These are phyloP conservation scores for Saxophila tyrrhenica DNA, from an alignment of 495 filamentous ascomycete genomes.

Conservation along the genomic window DNA sequence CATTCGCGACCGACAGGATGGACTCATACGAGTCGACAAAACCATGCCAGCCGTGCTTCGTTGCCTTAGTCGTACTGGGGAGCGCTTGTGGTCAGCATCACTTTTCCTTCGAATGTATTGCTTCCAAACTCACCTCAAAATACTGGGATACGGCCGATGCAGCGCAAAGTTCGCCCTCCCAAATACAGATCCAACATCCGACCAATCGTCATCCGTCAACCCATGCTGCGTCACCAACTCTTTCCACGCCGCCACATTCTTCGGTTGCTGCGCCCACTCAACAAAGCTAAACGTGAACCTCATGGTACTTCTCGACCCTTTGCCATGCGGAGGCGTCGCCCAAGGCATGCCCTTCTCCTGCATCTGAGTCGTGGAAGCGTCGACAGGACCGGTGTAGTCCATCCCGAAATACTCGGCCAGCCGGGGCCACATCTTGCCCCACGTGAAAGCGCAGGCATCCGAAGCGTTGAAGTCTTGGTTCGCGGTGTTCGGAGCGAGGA, in stretches of 20 bases:
- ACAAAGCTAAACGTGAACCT: constrained; percentile 31
- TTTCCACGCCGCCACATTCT: constrained; percentile 34
- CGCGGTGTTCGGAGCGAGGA: constrained; percentile 26
- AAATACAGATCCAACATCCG: constrained; percentile 23
- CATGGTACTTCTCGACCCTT: constrained; percentile 15
- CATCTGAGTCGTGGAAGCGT: background rate
- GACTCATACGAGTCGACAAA: constrained; percentile 32
- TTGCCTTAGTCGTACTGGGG: constrained; percentile 30
- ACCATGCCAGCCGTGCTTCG: constrained; percentile 31
- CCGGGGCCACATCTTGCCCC: constrained; percentile 36
- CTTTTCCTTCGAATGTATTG: no score
- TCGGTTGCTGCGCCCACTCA: constrained; percentile 33
- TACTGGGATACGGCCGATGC: constrained; percentile 3
- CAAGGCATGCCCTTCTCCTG: constrained; percentile 15
- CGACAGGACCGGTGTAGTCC: constrained; percentile 21
- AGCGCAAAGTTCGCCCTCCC: constrained; percentile 19
- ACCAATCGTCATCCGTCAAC: constrained; percentile 20
- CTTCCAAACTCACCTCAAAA: constrained; percentile 17
- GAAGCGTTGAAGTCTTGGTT: constrained; percentile 38
- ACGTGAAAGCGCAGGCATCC: constrained; percentile 35
- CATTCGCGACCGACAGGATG: constrained; percentile 24
- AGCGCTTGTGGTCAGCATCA: background rate
- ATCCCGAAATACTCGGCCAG: constrained; percentile 35
- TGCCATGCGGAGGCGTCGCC: constrained; percentile 26
- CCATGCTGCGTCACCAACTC: constrained; percentile 18